Evolutionary conservation across 306 rosid species (phyloP).

Genomic region (Prosopis cineraria): DNA sequence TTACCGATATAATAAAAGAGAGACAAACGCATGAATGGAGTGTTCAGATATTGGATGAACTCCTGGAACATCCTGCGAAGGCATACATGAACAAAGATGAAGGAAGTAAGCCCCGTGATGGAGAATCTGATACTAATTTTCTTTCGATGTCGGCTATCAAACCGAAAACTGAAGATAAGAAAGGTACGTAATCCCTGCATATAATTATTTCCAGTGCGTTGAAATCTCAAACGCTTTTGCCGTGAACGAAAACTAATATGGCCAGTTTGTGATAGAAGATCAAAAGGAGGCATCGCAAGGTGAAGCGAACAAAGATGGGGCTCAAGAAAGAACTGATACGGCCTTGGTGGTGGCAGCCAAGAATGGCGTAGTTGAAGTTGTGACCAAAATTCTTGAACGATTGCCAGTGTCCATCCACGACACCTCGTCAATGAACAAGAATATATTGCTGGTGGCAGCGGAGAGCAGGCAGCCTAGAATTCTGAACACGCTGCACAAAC

Average conservation of each 20-base stretch:
- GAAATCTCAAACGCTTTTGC: too few relatives aligned
- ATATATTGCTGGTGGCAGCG: slow-evolving; percentile 10
- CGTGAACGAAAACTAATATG: too few relatives aligned
- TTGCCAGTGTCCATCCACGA: slow-evolving; percentile 10
- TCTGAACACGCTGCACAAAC: not conserved
- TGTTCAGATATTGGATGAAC: slow-evolving; percentile 1
- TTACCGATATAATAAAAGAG: not conserved
- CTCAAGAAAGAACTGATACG: too few relatives aligned
- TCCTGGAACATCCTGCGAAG: not conserved
- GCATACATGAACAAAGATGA: not conserved
- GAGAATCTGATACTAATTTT: too few relatives aligned
- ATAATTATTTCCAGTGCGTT: too few relatives aligned
- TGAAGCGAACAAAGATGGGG: too few relatives aligned
- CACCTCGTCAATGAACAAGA: not conserved
- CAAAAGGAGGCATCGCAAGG: too few relatives aligned
- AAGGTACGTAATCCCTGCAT: too few relatives aligned
- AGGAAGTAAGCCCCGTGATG: not conserved
- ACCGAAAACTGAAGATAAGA: too few relatives aligned
- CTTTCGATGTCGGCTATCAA: too few relatives aligned
- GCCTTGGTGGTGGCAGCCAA: not conserved
- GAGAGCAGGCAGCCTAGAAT: not conserved
- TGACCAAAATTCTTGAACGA: not conserved
- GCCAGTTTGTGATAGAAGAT: too few relatives aligned
- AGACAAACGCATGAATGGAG: not conserved
- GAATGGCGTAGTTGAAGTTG: not conserved